Conservation (phyloP, 106 monocot genomes). For the Triglochin maritima region DNA sequence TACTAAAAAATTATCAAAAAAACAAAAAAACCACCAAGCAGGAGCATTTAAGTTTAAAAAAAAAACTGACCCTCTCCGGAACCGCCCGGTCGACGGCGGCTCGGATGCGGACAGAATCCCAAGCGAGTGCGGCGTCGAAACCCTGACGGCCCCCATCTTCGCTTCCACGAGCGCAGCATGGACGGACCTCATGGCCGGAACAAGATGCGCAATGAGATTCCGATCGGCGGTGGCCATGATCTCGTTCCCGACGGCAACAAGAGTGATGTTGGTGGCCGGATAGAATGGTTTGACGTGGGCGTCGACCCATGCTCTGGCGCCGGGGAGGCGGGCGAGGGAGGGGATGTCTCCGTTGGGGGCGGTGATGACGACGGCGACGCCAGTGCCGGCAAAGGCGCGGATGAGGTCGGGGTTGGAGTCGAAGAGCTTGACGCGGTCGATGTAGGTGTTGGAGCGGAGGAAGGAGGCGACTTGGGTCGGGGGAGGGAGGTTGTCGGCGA, state of each 20-base stretch:
- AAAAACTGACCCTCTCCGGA: conserved; percentile 24
- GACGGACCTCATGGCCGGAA: conserved; percentile 75
- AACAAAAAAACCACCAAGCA: too few species aligned
- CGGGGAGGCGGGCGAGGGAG: conserved; percentile 30
- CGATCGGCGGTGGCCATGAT: conserved; percentile 44
- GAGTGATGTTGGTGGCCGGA: conserved; percentile 72
- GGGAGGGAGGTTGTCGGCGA: conserved; percentile 74
- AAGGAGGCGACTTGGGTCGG: conserved; percentile 69
- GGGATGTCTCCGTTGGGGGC: conserved; percentile 61
- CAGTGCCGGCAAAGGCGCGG: conserved; percentile 64
- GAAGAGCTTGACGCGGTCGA: conserved; percentile 81
- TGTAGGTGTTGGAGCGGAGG: conserved; percentile 42
- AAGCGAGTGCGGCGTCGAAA: conserved; percentile 83
- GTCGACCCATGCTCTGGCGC: conserved; percentile 48
- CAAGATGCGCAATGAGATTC: conserved; percentile 49
- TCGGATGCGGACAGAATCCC: conserved; percentile 56
- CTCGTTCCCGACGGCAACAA: conserved; percentile 77
- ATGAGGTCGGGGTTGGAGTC: conserved; percentile 67
- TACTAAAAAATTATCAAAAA: too few species aligned
- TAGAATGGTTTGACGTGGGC: conserved; percentile 59
- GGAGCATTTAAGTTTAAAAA: too few species aligned
- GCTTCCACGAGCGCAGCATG: conserved; percentile 33
- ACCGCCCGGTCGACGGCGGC: conserved; percentile 54
- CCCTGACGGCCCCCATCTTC: conserved; percentile 31
- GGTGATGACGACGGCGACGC: conserved; percentile 53